Evolutionary conservation across 73 alveolate species (phyloP).

Genomic region (Diophrys appendiculata): DNA sequence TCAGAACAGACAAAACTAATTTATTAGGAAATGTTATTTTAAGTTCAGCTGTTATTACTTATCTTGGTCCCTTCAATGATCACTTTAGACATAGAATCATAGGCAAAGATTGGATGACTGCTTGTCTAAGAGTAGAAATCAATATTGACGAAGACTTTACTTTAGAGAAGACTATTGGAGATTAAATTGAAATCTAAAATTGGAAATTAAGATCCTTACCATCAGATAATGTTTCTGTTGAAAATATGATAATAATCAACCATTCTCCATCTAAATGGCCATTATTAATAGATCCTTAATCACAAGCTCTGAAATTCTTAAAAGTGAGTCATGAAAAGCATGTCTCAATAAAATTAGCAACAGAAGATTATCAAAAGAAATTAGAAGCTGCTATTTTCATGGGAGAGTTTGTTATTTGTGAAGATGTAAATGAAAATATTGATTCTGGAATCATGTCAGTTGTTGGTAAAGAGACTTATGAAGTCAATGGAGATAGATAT

Average conservation of each 20-base stretch:
- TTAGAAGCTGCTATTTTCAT: constrained; percentile 74
- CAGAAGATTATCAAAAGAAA: constrained; percentile 76
- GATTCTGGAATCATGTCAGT: constrained; percentile 95
- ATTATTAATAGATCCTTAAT: constrained; percentile 92
- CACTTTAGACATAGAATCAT: constrained; percentile 81
- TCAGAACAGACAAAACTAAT: constrained; percentile 70
- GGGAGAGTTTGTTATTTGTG: constrained; percentile 81
- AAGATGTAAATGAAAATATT: constrained; percentile 85
- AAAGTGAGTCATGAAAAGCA: not conserved
- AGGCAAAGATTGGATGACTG: constrained; percentile 70
- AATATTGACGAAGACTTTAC: constrained; percentile 72
- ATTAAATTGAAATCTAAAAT: constrained; percentile 92
- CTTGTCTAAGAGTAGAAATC: constrained; percentile 72
- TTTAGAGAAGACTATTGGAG: constrained; percentile 82
- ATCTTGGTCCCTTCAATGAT: constrained; percentile 94
- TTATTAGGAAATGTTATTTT: constrained; percentile 91
- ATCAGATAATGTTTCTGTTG: constrained; percentile 92
- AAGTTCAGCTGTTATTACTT: constrained; percentile 89
- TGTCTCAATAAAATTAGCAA: constrained; percentile 76
- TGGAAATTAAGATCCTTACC: constrained; percentile 98
- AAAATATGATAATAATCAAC: constrained; percentile 89
- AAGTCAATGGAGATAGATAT: constrained; percentile 79
- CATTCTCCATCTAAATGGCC: constrained; percentile 89
- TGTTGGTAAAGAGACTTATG: constrained; percentile 66
- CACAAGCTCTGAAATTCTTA: constrained; percentile 70